Base-by-base conservation (phyloP, 1,284 basidiomycete species). In the Moniliophthora roreri region DNA sequence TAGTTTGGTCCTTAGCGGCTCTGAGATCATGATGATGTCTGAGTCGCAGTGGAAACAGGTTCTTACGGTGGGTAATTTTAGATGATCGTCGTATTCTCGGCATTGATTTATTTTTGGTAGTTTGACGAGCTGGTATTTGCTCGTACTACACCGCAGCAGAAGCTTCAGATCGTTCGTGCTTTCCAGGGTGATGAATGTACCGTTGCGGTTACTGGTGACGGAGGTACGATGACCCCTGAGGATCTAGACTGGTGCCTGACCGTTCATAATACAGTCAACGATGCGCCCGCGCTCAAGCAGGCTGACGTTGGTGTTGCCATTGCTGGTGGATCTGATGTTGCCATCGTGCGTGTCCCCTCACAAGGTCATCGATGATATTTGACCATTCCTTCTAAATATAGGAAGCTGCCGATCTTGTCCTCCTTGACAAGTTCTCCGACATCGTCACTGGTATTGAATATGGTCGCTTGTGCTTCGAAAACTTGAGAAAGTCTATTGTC, bases 81-180 rank as follows among this genome's bases (percentile, higher is more conserved):
- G 13, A 10, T 10, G 20, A 2, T 16, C 23, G 38, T 50, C 35
- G 23, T 16, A 47, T 63, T 18, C 54, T 57, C 36, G 21, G 23
- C 24, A 7, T 56, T 54, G 24, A 57, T 65, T 7, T 63, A 44
- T 15, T 23, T 28, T n/a, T 4, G 4, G 38, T 68, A 75, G 48
- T 89, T 84, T 64, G 74, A 80, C 26, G 87, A 89, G 63, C 77
- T 89, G 52, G 86, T 89, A 7, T 90, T 90, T 56, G 84, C 87
- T 0, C 77, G 87, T 28, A 89, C 86, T 1, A 85, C 84, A 0
- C 87, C 87, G 0, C 84, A 89, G 63, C 84, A 86, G 66, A 91
- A 91, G 66, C 70, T 90, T 13, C 73, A 76, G 34, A 89, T 90
- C 55, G 87, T 89, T 54, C 79, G 80, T 52, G 76, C 79, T 45